These are phyloP conservation scores for Botrytis porri DNA, from an alignment of 2,329 filamentous ascomycete species.

Conservation along the genomic window DNA sequence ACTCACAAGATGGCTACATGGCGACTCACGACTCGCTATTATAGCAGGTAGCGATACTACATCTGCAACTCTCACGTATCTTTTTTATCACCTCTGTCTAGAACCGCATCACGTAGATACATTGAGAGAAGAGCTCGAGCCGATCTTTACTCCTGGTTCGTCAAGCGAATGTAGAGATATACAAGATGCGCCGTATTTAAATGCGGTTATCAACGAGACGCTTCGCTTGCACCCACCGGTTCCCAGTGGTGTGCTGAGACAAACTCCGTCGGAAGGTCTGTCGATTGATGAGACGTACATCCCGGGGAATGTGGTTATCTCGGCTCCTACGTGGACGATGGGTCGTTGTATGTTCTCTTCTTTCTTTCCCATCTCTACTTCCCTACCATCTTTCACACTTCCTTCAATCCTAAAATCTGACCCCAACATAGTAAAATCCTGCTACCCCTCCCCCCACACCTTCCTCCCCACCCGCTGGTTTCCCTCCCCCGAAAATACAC, in stretches of 20 bases:
- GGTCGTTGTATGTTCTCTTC: constrained; percentile 22
- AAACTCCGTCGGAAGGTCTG: constrained; percentile 40
- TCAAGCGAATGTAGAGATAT: constrained; percentile 20
- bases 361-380: too few species aligned
- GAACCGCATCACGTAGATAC: constrained; percentile 20
- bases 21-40: constrained; percentile 35
- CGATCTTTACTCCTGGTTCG: constrained; percentile 14
- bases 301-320: constrained; percentile 22
- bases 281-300: constrained; percentile 21
- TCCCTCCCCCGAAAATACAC: constrained; percentile 15
- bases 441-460: constrained; percentile 24
- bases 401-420: neutral
- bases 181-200: constrained; percentile 20
- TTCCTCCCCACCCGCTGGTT: constrained; percentile 39
- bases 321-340: constrained; percentile 20
- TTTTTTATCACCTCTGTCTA: constrained; percentile 40
- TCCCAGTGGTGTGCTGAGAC: constrained; percentile 32
- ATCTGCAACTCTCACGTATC: constrained; percentile 40
- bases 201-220: constrained; percentile 27
- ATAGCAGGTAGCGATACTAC: constrained; percentile 45
- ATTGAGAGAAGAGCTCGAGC: constrained; percentile 25
- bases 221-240: constrained; percentile 25
- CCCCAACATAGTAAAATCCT: neutral
- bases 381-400: too few species aligned
- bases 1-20: constrained; percentile 22